Evolutionary conservation across 345 rosid genomes (phyloP).

Genomic region (Populus alba): DNA sequence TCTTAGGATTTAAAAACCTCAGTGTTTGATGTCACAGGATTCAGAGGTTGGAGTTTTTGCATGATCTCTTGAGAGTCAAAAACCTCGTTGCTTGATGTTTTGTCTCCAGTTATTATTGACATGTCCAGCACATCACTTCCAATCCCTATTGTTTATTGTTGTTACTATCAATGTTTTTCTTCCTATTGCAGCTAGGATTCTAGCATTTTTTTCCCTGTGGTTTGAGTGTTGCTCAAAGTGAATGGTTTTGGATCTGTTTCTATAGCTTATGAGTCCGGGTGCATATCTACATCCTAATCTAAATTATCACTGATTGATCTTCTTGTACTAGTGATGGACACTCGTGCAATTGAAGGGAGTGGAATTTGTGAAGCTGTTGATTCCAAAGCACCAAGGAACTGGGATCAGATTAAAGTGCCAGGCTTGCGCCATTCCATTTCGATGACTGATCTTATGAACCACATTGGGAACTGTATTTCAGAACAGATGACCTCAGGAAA

Average conservation of each 20-base stretch:
- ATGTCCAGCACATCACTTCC: background rate
- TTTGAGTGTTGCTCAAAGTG: background rate
- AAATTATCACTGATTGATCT: constrained; percentile 8
- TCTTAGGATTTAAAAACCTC: background rate
- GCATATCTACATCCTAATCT: background rate
- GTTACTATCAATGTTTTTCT: background rate
- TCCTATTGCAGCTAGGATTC: background rate
- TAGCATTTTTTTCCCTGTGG: background rate
- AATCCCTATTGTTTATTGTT: background rate
- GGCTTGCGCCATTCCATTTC: constrained; percentile 91
- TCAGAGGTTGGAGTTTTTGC: background rate
- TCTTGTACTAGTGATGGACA: constrained; percentile 51
- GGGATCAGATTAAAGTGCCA: constrained; percentile 84
- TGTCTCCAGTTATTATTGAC: background rate
- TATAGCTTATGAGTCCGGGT: background rate
- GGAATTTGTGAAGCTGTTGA: constrained; percentile 58
- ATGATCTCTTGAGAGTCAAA: background rate
- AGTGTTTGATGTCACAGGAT: background rate
- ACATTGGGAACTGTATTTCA: constrained; percentile 60
- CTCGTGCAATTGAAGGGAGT: constrained; percentile 55
- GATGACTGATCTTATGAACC: constrained; percentile 78
- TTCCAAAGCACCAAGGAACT: constrained; percentile 49
- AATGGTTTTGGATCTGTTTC: background rate
- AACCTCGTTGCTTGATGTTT: background rate
- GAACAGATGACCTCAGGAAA: constrained; percentile 62